phyloP scores from a whole-genome alignment of 2,329 filamentous ascomycete species.

The Thielaviopsis populi region DNA sequence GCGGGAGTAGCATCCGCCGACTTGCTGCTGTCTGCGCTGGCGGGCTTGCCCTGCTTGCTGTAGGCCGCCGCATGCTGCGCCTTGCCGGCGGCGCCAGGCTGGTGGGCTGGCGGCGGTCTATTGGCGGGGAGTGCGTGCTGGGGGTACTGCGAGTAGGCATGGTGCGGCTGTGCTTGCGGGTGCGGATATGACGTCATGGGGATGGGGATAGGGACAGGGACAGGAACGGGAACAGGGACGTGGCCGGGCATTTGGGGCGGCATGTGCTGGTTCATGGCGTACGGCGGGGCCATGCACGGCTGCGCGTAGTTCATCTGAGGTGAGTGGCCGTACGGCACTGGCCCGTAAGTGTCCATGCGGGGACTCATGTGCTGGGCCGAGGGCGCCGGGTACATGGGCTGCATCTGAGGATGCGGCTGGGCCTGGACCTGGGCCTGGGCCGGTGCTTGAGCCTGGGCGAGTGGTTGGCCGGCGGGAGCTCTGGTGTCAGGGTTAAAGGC shows the following conservation, averaged over 20 bases:
- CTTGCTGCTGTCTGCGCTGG: background rate
- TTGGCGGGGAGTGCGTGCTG: slow-evolving; percentile 27
- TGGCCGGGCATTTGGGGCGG: slow-evolving; percentile 22
- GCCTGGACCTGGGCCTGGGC: background rate
- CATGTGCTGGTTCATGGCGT: slow-evolving; percentile 34
- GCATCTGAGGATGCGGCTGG: background rate
- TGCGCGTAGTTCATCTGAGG: slow-evolving; percentile 25
- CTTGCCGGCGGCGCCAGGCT: slow-evolving; percentile 25
- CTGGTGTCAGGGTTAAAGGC: slow-evolving; percentile 59
- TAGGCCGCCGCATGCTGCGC: slow-evolving; percentile 30
- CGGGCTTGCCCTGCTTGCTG: background rate
- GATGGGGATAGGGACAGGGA: slow-evolving; percentile 32
- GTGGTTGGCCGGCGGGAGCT: slow-evolving; percentile 24
- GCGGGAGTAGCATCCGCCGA: background rate
- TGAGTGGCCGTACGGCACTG: slow-evolving; percentile 30
- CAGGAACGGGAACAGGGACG: slow-evolving; percentile 21
- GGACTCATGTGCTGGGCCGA: slow-evolving; percentile 37
- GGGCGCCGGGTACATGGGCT: slow-evolving; percentile 1
- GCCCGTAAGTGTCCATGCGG: slow-evolving; percentile 31
- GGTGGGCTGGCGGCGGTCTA: slow-evolving; percentile 28
- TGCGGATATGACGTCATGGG: slow-evolving; percentile 33
- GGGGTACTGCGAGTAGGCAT: slow-evolving; percentile 17
- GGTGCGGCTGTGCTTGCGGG: slow-evolving; percentile 4
- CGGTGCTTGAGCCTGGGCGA: background rate
- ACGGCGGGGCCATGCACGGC: slow-evolving; percentile 32